phyloP scores from a whole-genome alignment of 139 green algal species.

The Chlamydomonas incerta region DNA sequence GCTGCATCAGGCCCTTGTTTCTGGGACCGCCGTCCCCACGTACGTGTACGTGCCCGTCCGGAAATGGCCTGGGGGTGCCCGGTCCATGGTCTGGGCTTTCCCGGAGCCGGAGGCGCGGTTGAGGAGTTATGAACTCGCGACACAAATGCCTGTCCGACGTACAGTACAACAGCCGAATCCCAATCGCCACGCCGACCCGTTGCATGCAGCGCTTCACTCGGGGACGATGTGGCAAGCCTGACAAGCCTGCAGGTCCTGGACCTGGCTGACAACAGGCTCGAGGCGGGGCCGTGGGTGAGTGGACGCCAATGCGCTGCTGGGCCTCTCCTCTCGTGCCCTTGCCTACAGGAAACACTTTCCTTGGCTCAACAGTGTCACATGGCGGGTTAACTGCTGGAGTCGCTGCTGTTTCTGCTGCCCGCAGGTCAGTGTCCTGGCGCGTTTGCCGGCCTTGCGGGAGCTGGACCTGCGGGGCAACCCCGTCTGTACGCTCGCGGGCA shows the following conservation, averaged over 20 bases:
- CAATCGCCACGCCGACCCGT: no score
- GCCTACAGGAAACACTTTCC: no score
- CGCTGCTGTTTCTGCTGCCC: background rate
- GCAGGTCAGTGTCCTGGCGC: background rate
- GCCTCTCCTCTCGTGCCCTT: background rate
- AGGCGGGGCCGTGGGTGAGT: conserved; percentile 4
- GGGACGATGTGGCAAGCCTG: background rate
- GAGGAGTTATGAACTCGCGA: no score
- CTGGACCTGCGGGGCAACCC: conserved; percentile 28
- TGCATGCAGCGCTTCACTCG: conserved; percentile 6
- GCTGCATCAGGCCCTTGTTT: no score
- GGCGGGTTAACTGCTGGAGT: no score
- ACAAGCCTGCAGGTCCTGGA: background rate
- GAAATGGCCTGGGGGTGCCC: no score
- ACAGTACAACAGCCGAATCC: no score
- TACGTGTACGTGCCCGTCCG: no score
- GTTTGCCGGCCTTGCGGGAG: background rate
- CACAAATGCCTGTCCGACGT: no score
- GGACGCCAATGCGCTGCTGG: background rate
- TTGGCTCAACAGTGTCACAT: background rate
- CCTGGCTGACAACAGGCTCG: conserved; percentile 12
- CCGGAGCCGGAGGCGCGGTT: no score
- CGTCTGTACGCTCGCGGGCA: background rate
- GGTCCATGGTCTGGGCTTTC: no score
- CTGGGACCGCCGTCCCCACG: no score